phyloP scores from a whole-genome alignment of 179 eudicot genomes.

The Dionaea muscipula region DNA sequence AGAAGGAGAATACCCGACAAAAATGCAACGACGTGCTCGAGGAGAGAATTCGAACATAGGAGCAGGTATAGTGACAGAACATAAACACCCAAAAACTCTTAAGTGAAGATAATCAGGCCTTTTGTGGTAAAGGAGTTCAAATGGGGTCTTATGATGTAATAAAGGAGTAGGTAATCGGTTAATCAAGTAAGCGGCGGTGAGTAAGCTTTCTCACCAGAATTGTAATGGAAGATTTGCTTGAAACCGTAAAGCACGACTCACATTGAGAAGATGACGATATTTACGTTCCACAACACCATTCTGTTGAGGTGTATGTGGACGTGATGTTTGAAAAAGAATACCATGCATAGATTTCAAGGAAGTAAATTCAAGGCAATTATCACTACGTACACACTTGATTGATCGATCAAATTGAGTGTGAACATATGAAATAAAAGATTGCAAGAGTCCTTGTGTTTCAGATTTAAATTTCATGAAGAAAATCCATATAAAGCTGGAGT shows the following conservation, averaged over 20 bases:
- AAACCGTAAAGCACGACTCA: neutral
- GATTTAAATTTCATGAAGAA: neutral
- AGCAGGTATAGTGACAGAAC: neutral
- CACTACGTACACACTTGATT: neutral
- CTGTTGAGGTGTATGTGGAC: neutral
- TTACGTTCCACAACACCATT: neutral
- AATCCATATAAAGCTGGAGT: neutral
- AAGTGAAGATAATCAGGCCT: neutral
- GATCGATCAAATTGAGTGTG: neutral
- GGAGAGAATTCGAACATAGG: no score
- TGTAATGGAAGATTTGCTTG: neutral
- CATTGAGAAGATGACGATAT: neutral
- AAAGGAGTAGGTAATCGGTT: neutral
- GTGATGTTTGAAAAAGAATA: neutral
- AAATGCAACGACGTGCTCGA: no score
- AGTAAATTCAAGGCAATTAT: neutral
- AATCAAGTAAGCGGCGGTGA: neutral
- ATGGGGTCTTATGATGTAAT: neutral
- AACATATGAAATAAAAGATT: neutral
- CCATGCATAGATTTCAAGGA: neutral
- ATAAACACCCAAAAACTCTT: neutral
- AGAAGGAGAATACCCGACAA: no score
- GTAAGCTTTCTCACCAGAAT: neutral
- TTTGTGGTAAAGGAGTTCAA: neutral
- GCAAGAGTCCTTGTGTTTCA: neutral